Conservation (phyloP, 805 yeast species). For the Wickerhamiella allomyrinae region DNA sequence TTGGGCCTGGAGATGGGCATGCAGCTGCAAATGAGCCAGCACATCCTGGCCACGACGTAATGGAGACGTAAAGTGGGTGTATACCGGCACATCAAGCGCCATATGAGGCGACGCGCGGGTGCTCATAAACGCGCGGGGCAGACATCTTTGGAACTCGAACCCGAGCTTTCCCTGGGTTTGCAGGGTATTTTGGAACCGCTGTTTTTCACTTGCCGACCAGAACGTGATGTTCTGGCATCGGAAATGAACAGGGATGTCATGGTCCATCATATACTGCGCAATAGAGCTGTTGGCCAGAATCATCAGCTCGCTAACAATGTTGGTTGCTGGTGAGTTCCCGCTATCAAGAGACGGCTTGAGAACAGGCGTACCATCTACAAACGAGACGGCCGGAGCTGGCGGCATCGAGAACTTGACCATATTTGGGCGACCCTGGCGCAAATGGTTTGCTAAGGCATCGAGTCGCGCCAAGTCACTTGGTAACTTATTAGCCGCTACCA, state of each 20-base stretch:
- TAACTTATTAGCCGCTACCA: constrained; percentile 16
- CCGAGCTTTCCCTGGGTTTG: constrained; percentile 13
- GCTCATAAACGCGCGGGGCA: constrained; percentile 41
- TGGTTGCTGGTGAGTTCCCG: constrained; percentile 35
- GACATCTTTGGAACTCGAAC: constrained; percentile 30
- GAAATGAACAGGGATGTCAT: constrained; percentile 19
- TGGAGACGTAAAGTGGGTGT: constrained; percentile 79
- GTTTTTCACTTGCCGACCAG: not conserved
- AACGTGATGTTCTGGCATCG: constrained; percentile 19
- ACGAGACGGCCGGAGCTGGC: constrained; percentile 5
- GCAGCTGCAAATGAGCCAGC: constrained; percentile 65
- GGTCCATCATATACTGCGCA: constrained; percentile 16
- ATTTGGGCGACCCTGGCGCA: constrained; percentile 22
- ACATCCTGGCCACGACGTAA: constrained; percentile 71
- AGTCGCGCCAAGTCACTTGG: constrained; percentile 16
- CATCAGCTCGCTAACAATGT: constrained; percentile 75
- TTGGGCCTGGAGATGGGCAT: constrained; percentile 27
- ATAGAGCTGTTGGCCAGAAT: constrained; percentile 48
- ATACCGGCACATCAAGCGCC: constrained; percentile 46
- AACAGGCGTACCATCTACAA: constrained; percentile 9
- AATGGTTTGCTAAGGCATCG: constrained; percentile 21
- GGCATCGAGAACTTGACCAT: not conserved
- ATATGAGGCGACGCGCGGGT: constrained; percentile 37
- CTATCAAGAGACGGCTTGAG: constrained; percentile 17
- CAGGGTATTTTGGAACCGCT: constrained; percentile 2